Evolutionary conservation across 352 stramenopile species (phyloP), one percentile per base, ranked within the genome.

Genomic region (Globisporangium spiculum): DNA sequence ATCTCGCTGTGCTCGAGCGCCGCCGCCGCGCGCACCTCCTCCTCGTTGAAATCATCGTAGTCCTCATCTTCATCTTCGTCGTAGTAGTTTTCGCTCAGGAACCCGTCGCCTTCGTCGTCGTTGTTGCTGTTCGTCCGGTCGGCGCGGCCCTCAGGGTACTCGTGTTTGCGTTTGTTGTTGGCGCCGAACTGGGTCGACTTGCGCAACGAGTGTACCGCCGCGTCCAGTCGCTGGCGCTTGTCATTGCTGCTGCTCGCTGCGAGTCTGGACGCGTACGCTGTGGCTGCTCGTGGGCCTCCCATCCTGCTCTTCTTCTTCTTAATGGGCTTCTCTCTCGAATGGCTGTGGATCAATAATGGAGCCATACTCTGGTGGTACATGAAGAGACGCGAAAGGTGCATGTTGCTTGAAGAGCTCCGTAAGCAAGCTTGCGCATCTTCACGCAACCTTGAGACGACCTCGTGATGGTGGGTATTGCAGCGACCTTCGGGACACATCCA

Each of bases 1-100:
- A 88, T 83, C 61, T 89, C 80, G 12, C 75, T 73, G n/a, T 65
- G 69, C 36, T 87, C 74, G 30, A 81, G 61, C 26, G 75, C 63
- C 5, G 75, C 74, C 1, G 69, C 65, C 0, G 73, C 68, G 22
- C 83, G 76, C 4, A 78, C 72, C 20, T 76, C 66, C n/a, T 71
- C 68, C 8, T 79, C 72, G 41, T 83, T 67, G 30, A 78, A 55
- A 22, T 77, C 65, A 4, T 78, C 60, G 26, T 80, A 65, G 26
- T 75, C 69, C 2, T 73, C 69, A 32, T 75, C 70, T 12, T 80
- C 70, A 1, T 82, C 74, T 63, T 72, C 72, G 22, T 72, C 30
- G 4, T 53, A 38, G 44, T 67, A 64, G 32, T 60, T 57, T 10
- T 73, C 66, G 7, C 41, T 60, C 38, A 69, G 54, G 26, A 69